Conservation (phyloP, 495 filamentous ascomycete genomes). For the Pseudoneurospora amorphoporcata region DNA sequence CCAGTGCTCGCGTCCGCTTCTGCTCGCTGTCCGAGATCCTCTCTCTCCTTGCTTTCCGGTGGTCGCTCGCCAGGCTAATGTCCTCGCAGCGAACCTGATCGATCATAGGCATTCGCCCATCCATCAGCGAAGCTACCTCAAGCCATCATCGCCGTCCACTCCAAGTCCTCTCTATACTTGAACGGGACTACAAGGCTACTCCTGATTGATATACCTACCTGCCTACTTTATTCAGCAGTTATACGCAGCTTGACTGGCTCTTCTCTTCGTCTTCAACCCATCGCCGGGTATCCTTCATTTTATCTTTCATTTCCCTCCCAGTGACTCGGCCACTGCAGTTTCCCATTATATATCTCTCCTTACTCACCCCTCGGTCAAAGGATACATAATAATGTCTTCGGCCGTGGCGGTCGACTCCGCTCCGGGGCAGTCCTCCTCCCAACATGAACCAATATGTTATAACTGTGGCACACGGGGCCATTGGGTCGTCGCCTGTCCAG, state of each 20-base stretch:
- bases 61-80: neutral
- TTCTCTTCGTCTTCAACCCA: neutral
- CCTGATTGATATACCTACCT: neutral
- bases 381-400: neutral
- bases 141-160: neutral
- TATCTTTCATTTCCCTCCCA: neutral
- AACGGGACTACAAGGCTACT: neutral
- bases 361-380: neutral
- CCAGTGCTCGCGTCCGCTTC: neutral
- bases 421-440: constrained; percentile 22
- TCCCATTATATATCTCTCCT: neutral
- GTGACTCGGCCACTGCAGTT: neutral
- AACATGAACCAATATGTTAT: constrained; percentile 35
- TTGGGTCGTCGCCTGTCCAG: constrained; percentile 40
- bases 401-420: constrained; percentile 22
- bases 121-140: neutral
- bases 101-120: neutral
- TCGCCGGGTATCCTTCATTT: neutral
- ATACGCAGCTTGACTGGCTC: neutral
- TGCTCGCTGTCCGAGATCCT: neutral
- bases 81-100: neutral
- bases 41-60: neutral
- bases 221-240: neutral
- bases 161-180: neutral
- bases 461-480: constrained; percentile 41